Base-by-base conservation (phyloP, 352 stramenopile species). In the Globisporangium polare region DNA sequence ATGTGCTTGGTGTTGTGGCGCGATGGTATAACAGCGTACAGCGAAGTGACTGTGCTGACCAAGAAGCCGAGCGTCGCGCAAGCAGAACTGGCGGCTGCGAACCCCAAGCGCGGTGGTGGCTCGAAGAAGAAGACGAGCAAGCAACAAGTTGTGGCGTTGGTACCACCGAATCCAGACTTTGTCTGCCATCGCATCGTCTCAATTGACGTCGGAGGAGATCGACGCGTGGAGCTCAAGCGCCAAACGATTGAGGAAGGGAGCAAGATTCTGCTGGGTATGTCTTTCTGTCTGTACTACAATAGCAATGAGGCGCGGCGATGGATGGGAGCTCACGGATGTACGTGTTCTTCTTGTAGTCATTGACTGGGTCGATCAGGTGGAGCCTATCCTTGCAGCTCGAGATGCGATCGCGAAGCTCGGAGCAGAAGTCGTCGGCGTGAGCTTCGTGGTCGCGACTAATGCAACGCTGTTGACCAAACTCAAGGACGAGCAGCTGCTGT, bases 311-410 rank as follows among this genome's bases (percentile, higher is more conserved):
- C 12, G 15, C 37, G 26, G 47, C 26, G 10, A 53, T 20, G 13
- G 15, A 12, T n/a, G 24, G 26, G 8, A 17, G 3, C 22, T 49
- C 20, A 4, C 20, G 7, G 17, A 35, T 31, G 5, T 7, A 29
- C 41, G 51, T 39, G 20, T 1, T n/a, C 9, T 24, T 43, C 8
- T n/a, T 61, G 37, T 64, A 72, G 75, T 88, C 5, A 41, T 65
- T 9, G 81, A 90, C 60, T 90, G 74, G 77, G 69, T 90, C n/a
- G 75, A 75, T 50, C 61, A 74, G 8, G 68, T 60, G 13, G 74
- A 87, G 31, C 57, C 58, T 6, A 57, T 88, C 26, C 60, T 88
- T 1, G 78, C 77, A 26, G 79, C 68, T 2, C 67, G 63, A 17
- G 69, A 85, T 43, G 78, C 72, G 12, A 59, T 90, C 3, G 60